phyloP scores from a whole-genome alignment of 2,329 filamentous ascomycete genomes.

The Paecilomyces dactylethromorphus region DNA sequence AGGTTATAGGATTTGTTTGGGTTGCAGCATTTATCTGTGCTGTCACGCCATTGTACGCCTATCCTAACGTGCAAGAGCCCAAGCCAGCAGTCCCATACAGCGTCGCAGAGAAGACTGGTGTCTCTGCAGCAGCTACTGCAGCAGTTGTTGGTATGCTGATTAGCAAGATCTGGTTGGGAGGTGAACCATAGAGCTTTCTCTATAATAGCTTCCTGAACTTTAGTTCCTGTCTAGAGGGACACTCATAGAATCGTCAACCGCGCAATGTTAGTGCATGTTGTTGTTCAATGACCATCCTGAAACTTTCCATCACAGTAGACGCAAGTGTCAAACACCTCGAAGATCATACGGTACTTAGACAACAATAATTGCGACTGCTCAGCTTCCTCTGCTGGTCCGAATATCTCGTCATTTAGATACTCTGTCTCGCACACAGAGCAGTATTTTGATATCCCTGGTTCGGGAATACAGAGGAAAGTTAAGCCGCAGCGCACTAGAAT shows the following conservation, averaged over 20 bases:
- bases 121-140: background rate
- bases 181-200: background rate
- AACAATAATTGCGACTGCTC: background rate
- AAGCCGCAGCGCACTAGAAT: conserved; percentile 45
- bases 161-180: background rate
- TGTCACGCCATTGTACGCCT: background rate
- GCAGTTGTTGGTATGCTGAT: background rate
- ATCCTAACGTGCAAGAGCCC: background rate
- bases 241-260: background rate
- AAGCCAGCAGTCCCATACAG: background rate
- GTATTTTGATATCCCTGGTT: conserved; percentile 46
- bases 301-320: conserved; percentile 31
- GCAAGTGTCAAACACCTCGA: conserved; percentile 29
- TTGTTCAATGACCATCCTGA: conserved; percentile 4
- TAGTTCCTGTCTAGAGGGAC: background rate
- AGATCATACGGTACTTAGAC: conserved; percentile 15
- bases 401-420: conserved; percentile 40
- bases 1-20: background rate
- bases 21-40: background rate
- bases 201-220: background rate
- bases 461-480: conserved; percentile 50
- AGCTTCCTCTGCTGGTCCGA: conserved; percentile 10
- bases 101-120: background rate
- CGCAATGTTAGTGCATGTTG: background rate
- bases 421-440: conserved; percentile 48